Percentiles rank a stretch among this genome's conserved stretches.
phyloP scores from a whole-genome alignment of 768 basidiomycete genomes.

The Kwoniella newhampshirensis region DNA sequence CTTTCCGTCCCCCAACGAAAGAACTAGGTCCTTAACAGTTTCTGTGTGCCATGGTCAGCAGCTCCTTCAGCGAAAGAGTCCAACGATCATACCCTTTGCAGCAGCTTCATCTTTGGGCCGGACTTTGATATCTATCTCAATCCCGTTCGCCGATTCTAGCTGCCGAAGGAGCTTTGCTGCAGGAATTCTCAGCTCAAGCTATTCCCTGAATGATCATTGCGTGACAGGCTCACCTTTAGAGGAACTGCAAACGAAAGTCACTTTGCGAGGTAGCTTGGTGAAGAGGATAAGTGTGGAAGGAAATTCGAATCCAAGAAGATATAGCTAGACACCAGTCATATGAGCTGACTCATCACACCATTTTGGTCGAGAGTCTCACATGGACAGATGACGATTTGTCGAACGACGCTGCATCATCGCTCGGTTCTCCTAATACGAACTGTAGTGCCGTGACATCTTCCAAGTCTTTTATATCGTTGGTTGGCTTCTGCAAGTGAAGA shows the following conservation, averaged over 20 bases:
- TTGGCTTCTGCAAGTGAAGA: constrained; percentile 30
- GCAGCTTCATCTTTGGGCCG: constrained; percentile 51
- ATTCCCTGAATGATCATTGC: too few relatives aligned
- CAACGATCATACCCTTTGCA: constrained; percentile 14
- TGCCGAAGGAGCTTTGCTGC: constrained; percentile 83
- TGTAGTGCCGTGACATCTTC: constrained; percentile 48
- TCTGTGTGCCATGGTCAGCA: constrained; percentile 61
- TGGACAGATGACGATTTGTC: constrained; percentile 85
- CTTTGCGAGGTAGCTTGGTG: constrained; percentile 59
- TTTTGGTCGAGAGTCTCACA: constrained; percentile 57
- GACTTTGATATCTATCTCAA: constrained; percentile 71
- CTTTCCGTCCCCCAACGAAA: constrained; percentile 53
- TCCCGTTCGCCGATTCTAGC: constrained; percentile 59
- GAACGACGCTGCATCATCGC: constrained; percentile 83
- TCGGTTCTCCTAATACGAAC: constrained; percentile 55
- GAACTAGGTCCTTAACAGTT: constrained; percentile 68
- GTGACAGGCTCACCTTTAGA: constrained; percentile 68
- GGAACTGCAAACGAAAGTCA: constrained; percentile 78
- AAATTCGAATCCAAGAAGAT: constrained; percentile 96
- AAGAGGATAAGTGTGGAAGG: constrained; percentile 89
- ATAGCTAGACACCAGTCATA: constrained; percentile 63
- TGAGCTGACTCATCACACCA: neutral
- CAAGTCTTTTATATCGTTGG: constrained; percentile 33
- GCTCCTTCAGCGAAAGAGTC: constrained; percentile 1
- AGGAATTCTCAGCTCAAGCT: neutral